A percentile compares a stretch with the other conserved stretches of the same genome.
phyloP scores from a whole-genome alignment of 1,284 basidiomycete genomes.

The Porphyrellus sp. region DNA sequence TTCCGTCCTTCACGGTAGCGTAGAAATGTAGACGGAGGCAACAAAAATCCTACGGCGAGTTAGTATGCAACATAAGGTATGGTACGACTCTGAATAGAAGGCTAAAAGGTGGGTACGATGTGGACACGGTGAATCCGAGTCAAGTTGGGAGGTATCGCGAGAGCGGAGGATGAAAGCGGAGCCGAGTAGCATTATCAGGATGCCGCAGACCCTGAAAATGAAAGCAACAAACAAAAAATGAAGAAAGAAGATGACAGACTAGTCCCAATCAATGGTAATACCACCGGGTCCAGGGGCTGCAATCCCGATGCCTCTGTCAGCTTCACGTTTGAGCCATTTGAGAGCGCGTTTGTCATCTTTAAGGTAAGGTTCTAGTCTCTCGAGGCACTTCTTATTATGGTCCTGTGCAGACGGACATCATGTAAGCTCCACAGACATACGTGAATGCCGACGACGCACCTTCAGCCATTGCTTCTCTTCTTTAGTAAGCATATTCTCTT shows the following conservation, averaged over 20 bases:
- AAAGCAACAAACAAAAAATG: not conserved
- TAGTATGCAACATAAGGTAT: conserved; percentile 31
- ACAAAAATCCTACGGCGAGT: conserved; percentile 24
- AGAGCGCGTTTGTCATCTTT: conserved; percentile 78
- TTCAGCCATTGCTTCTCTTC: conserved; percentile 91
- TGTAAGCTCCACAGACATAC: conserved; percentile 1
- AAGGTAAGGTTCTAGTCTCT: conserved; percentile 69
- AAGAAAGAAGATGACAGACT: conserved; percentile 13
- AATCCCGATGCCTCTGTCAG: conserved; percentile 66
- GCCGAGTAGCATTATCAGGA: not conserved
- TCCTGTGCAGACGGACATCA: conserved; percentile 42
- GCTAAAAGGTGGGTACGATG: conserved; percentile 5
- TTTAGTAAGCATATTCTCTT: conserved; percentile 77
- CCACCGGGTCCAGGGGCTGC: conserved; percentile 59
- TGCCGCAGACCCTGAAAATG: conserved; percentile 6
- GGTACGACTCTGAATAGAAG: conserved; percentile 20
- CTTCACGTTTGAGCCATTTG: conserved; percentile 78
- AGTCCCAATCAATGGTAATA: conserved; percentile 74
- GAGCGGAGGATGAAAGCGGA: conserved; percentile 1
- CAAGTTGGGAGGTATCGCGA: conserved; percentile 23
- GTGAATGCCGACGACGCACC: conserved; percentile 38
- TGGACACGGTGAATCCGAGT: conserved; percentile 3
- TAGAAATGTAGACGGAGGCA: conserved; percentile 17
- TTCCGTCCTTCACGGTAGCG: conserved; percentile 17
- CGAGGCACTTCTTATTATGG: conserved; percentile 80